phyloP scores from a whole-genome alignment of 2,329 filamentous ascomycete genomes.

The Plectosphaerella plurivora region DNA sequence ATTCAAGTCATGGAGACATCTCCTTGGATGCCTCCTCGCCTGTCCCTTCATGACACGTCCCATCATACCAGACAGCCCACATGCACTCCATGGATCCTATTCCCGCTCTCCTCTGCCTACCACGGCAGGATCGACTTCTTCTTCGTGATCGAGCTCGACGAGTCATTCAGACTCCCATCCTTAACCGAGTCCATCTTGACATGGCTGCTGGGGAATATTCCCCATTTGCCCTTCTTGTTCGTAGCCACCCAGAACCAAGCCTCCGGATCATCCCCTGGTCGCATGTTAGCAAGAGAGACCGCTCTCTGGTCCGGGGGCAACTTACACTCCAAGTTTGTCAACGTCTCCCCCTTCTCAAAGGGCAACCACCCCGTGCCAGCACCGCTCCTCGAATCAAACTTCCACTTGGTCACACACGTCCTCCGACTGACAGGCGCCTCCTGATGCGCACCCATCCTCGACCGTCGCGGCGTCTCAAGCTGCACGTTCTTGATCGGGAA shows the following conservation, averaged over 20 bases:
- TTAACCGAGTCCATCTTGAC: constrained; percentile 20
- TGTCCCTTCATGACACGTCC: too few species aligned
- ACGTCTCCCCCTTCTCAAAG: constrained; percentile 43
- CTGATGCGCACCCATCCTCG: background rate
- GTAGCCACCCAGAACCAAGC: constrained; percentile 38
- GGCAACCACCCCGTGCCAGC: constrained; percentile 16
- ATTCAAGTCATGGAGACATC: too few species aligned
- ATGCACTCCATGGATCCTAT: too few species aligned
- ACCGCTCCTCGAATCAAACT: constrained; percentile 31
- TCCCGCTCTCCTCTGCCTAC: background rate
- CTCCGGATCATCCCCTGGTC: constrained; percentile 35
- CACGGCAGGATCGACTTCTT: background rate
- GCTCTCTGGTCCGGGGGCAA: constrained; percentile 7
- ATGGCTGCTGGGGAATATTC: constrained; percentile 33
- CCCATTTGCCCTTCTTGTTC: constrained; percentile 30
- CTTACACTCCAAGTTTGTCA: constrained; percentile 38
- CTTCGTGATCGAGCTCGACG: background rate
- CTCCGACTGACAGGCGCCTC: constrained; percentile 33
- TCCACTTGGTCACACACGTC: constrained; percentile 31
- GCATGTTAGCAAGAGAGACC: background rate
- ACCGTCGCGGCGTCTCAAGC: constrained; percentile 18
- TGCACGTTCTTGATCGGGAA: constrained; percentile 21
- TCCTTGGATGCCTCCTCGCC: too few species aligned
- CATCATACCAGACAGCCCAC: too few species aligned
- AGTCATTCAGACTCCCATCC: constrained; percentile 4